Percentiles rank a stretch among this genome's conserved stretches.
Conservation (phyloP, 257 asterid genomes). For the Solanum boliviense region DNA sequence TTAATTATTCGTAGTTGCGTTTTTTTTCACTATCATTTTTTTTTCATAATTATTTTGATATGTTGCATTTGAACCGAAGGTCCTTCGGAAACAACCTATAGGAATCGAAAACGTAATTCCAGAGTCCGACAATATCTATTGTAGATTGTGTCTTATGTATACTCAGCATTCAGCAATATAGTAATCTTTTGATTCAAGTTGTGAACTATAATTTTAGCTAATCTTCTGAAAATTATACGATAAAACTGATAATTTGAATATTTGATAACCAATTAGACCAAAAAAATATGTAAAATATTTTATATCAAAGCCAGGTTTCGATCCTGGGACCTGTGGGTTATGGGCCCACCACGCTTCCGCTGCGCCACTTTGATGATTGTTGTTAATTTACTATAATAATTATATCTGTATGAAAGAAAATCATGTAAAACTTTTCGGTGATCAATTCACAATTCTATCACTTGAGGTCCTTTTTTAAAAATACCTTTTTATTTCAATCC, state of each 20-base stretch:
- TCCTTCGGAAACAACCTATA: too few relatives aligned
- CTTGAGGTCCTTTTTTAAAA: too few relatives aligned
- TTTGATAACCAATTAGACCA: background rate
- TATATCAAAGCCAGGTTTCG: conserved; percentile 39
- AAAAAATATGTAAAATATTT: background rate
- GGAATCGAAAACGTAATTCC: too few relatives aligned
- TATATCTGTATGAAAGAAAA: background rate
- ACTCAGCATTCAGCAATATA: background rate
- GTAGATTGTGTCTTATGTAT: background rate
- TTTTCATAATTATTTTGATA: too few relatives aligned
- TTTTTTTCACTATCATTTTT: too few relatives aligned
- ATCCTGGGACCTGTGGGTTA: conserved; percentile 99
- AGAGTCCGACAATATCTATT: background rate
- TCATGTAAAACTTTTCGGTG: background rate
- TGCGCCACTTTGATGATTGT: conserved; percentile 48
- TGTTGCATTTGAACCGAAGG: too few relatives aligned
- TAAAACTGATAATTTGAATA: background rate
- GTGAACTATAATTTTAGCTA: background rate
- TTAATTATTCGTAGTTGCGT: too few relatives aligned
- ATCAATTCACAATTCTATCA: background rate
- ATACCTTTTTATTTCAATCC: background rate
- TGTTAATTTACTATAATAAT: accelerated
- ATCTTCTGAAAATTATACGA: background rate
- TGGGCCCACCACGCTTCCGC: conserved; percentile 94
- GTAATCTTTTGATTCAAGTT: background rate